phyloP scores from a whole-genome alignment of 129 eudicot species.

The Helianthus tuberosus region DNA sequence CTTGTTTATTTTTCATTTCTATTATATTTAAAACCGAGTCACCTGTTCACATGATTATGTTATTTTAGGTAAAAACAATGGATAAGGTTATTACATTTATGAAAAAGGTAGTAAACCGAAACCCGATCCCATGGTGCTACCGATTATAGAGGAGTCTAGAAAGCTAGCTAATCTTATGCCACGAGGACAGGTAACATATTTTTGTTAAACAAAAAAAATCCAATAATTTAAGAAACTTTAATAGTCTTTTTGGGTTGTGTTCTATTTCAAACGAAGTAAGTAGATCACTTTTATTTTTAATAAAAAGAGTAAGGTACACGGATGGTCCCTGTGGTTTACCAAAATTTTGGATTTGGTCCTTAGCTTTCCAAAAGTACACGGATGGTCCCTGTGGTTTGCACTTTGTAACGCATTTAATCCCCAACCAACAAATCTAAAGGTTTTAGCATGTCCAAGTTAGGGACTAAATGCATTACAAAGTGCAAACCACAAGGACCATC shows the following conservation, averaged over 20 bases:
- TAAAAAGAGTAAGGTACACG: background rate
- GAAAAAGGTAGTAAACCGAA: conserved; percentile 91
- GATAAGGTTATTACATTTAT: conserved; percentile 85
- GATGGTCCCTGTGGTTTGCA: too few species aligned
- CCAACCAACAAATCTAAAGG: too few species aligned
- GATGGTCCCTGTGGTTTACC: too few species aligned
- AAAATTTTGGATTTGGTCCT: too few species aligned
- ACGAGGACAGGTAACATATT: conserved; percentile 62
- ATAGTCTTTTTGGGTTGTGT: background rate
- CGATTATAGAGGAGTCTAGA: conserved; percentile 83
- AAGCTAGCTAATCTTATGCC: conserved; percentile 74
- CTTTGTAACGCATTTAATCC: too few species aligned
- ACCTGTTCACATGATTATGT: background rate
- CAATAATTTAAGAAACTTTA: too few species aligned
- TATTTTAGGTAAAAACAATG: conserved; percentile 75
- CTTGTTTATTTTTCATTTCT: conserved; percentile 1
- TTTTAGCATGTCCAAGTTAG: too few species aligned
- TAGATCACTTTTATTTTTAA: too few species aligned
- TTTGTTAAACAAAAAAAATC: background rate
- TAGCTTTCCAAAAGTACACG: too few species aligned
- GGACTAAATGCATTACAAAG: too few species aligned
- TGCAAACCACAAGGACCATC: too few species aligned
- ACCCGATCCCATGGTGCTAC: conserved; percentile 78
- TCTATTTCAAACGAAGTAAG: background rate
- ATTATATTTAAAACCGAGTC: conserved; percentile 5